These are phyloP conservation scores for Tephrocybe sp. DNA, from an alignment of 768 basidiomycete species.

Conservation along the genomic window DNA sequence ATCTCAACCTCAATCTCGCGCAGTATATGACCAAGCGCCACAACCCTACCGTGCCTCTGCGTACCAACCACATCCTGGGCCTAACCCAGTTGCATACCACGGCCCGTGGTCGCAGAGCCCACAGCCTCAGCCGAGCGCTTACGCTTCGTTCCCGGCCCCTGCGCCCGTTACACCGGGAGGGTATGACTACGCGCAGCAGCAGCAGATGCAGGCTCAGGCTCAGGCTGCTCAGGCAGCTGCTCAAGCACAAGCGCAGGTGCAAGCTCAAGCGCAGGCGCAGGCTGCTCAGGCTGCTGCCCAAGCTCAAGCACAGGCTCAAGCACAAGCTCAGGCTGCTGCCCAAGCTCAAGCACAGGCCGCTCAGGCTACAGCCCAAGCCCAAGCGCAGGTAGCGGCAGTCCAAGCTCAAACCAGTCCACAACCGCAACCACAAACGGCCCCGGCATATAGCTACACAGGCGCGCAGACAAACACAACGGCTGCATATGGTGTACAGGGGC, in stretches of 20 bases:
- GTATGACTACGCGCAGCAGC: no score
- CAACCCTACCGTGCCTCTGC: constrained; percentile 24
- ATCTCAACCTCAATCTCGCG: background rate
- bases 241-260: constrained; percentile 19
- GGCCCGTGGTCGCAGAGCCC: constrained; percentile 38
- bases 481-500: constrained; percentile 38
- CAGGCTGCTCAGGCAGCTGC: constrained; percentile 17
- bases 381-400: constrained; percentile 13
- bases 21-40: constrained; percentile 51
- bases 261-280: constrained; percentile 3
- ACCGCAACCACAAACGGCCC: constrained; percentile 22
- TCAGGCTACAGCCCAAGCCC: constrained; percentile 10
- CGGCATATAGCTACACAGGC: background rate
- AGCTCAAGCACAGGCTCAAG: no score
- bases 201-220: background rate
- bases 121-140: constrained; percentile 32
- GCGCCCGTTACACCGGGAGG: no score
- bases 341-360: constrained; percentile 16
- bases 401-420: constrained; percentile 28
- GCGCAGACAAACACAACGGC: no score
- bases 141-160: constrained; percentile 33
- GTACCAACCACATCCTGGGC: constrained; percentile 22
- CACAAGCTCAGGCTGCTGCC: constrained; percentile 10
- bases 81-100: constrained; percentile 37
- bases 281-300: constrained; percentile 10